phyloP scores from a whole-genome alignment of 352 stramenopile species.

The Globisporangium polare region DNA sequence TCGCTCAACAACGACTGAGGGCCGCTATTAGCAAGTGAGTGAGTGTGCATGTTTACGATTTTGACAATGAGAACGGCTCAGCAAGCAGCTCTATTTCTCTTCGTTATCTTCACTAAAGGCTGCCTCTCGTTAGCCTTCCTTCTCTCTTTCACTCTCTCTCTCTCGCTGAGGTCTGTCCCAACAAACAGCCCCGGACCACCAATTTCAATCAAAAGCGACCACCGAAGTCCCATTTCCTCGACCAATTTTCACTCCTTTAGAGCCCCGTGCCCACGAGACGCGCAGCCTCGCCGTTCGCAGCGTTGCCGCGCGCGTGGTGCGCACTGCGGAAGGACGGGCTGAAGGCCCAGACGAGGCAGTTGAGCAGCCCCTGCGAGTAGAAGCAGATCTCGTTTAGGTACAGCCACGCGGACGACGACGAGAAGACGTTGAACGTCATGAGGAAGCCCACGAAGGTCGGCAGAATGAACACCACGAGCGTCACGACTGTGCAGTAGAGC shows the following conservation, averaged over 20 bases:
- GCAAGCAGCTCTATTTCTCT: constrained; percentile 1
- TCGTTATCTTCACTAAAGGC: not conserved
- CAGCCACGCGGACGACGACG: constrained; percentile 34
- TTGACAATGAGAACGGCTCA: not conserved
- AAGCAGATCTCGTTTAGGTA: constrained; percentile 64
- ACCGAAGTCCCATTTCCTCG: not conserved
- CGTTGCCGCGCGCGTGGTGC: constrained; percentile 23
- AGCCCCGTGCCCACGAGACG: not conserved
- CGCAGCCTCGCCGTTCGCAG: constrained; percentile 3
- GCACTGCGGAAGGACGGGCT: constrained; percentile 46
- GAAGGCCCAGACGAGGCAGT: constrained; percentile 57
- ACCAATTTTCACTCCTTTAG: not conserved
- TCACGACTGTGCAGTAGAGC: constrained; percentile 43
- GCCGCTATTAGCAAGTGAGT: not conserved
- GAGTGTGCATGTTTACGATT: not conserved
- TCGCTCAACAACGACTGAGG: constrained; percentile 41
- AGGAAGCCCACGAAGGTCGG: constrained; percentile 39
- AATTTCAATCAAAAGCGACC: too few relatives aligned
- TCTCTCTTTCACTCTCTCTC: too few relatives aligned
- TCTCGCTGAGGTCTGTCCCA: too few relatives aligned
- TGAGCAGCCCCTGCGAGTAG: constrained; percentile 57
- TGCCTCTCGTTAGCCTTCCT: too few relatives aligned
- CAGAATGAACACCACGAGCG: constrained; percentile 32
- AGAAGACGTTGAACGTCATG: constrained; percentile 30
- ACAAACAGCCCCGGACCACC: too few relatives aligned